Evolutionary conservation across 495 filamentous ascomycete species (phyloP).

Genomic region (Ramalina peruviana): DNA sequence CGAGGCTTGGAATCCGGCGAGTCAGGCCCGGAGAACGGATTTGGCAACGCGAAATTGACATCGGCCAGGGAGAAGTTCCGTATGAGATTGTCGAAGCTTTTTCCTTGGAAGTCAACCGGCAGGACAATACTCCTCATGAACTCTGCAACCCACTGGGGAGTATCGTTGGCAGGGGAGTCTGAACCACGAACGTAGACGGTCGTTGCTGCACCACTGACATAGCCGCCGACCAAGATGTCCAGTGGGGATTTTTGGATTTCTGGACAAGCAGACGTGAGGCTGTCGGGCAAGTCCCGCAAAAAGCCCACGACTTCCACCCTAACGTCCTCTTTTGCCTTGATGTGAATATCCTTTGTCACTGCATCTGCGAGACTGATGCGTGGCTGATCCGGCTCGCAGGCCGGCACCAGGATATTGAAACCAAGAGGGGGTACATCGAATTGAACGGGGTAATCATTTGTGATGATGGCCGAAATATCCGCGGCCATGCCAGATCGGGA

Average conservation of each 20-base stretch:
- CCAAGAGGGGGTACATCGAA: slow-evolving; percentile 62
- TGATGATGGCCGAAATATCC: slow-evolving; percentile 53
- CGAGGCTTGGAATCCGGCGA: slow-evolving; percentile 60
- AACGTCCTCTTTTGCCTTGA: slow-evolving; percentile 51
- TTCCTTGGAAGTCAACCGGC: slow-evolving; percentile 70
- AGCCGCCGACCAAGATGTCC: slow-evolving; percentile 67
- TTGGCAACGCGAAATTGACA: slow-evolving; percentile 70
- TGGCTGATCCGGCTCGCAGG: slow-evolving; percentile 48
- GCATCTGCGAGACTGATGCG: slow-evolving; percentile 64
- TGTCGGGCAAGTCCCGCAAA: slow-evolving; percentile 53
- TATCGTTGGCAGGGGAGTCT: slow-evolving; percentile 43
- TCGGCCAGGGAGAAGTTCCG: slow-evolving; percentile 73
- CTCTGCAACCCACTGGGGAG: slow-evolving; percentile 68
- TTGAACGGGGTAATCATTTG: slow-evolving; percentile 61
- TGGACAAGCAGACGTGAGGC: slow-evolving; percentile 58
- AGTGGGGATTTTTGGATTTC: slow-evolving; percentile 63
- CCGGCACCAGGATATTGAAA: slow-evolving; percentile 72
- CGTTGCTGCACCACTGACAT: slow-evolving; percentile 62
- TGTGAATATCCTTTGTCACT: slow-evolving; percentile 45
- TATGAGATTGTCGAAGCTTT: slow-evolving; percentile 65
- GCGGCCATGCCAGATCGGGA: slow-evolving; percentile 53
- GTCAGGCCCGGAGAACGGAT: slow-evolving; percentile 59
- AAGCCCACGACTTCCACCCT: slow-evolving; percentile 53
- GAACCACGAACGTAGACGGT: slow-evolving; percentile 73
- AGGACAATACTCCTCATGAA: slow-evolving; percentile 71